Base-by-base conservation (phyloP, 2,329 filamentous ascomycete genomes). In the Hyphodiscus sp. region DNA sequence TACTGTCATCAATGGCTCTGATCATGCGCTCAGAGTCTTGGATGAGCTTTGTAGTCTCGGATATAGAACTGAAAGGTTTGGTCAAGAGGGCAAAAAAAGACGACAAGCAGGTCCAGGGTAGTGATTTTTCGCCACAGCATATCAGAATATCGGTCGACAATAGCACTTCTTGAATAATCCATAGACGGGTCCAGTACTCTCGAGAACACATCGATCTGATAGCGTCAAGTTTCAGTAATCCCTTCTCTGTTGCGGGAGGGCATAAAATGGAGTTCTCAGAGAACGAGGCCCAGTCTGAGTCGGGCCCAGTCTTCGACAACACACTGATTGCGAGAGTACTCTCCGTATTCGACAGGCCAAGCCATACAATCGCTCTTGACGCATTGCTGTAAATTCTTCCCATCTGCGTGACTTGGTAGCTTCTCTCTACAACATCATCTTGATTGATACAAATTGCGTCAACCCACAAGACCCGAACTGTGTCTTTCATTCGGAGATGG, bases 81-180 rank as follows among this genome's bases (percentile, higher is more conserved):
- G 33, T 38, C 33, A 38, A 38, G 11, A 38, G 33, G 33, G 33
- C 33, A 38, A 38, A 38, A 38, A 38, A 38, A 6, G 33, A 38
- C 33, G 33, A 38, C 13, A 38, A n/a, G 13, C 33, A 38, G 4
- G 11, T 38, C 33, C 33, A 38, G 11, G 11, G 11, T n/a, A 38
- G 16, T n/a, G 33, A 15, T 38, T 38, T n/a, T 2, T 45, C 42
- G 42, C 42, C 42, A 23, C 42, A 45, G n/a, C 18, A 20, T 20
- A 45, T 23, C 11, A 45, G 18, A 9, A 20, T 20, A 15, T 20
- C 18, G 5, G 18, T 49, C 7, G 53, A 50, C n/a, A 49, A 8
- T 18, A 50, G n/a, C n/a, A 54, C 48, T 38, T 54, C 52, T 45
- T 54, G 52, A 41, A 54, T 44, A 10, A 51, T 54, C 52, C 52